Percentiles rank a stretch among this genome's conserved stretches.
Conservation (phyloP, 176 grass and related monocot genomes). For the Rhynchospora tenuis region DNA sequence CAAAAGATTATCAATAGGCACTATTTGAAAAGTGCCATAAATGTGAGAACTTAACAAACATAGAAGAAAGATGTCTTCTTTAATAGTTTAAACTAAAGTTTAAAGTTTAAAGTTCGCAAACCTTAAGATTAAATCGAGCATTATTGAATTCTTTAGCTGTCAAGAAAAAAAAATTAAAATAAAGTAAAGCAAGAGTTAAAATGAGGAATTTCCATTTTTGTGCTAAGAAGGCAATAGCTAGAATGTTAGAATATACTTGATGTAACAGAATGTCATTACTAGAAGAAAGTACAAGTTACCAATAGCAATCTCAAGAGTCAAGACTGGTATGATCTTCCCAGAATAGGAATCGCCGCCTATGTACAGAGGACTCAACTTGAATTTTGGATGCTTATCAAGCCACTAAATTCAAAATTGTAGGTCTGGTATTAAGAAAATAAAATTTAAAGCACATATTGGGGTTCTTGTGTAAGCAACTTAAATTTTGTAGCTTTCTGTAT, state of each 20-base stretch:
- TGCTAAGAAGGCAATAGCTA: not conserved
- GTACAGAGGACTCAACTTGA: slow-evolving; percentile 58
- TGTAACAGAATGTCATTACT: not conserved
- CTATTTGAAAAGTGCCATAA: not conserved
- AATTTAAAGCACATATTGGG: not conserved
- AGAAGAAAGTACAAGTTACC: slow-evolving; percentile 17
- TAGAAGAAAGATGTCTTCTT: not conserved
- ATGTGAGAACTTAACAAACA: not conserved
- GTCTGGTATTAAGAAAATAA: not conserved
- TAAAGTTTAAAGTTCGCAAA: slow-evolving; percentile 10
- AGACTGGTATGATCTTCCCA: slow-evolving; percentile 55
- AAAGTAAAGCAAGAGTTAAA: not conserved
- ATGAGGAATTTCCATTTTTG: not conserved
- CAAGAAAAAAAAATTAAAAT: not conserved
- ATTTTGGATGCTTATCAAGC: slow-evolving; percentile 49
- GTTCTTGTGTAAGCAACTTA: not conserved
- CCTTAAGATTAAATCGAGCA: slow-evolving; percentile 38
- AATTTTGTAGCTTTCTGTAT: not conserved
- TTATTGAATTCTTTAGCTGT: slow-evolving; percentile 25
- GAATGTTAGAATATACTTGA: not conserved
- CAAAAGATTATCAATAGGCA: not conserved
- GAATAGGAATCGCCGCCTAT: slow-evolving; percentile 85
- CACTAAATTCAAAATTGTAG: slow-evolving; percentile 24
- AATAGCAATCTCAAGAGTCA: slow-evolving; percentile 38
- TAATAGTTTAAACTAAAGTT: not conserved